Percentiles rank a stretch among this genome's conserved stretches.
Evolutionary conservation across 345 rosid species (phyloP).

Genomic region (Gossypium rotundifolium): DNA sequence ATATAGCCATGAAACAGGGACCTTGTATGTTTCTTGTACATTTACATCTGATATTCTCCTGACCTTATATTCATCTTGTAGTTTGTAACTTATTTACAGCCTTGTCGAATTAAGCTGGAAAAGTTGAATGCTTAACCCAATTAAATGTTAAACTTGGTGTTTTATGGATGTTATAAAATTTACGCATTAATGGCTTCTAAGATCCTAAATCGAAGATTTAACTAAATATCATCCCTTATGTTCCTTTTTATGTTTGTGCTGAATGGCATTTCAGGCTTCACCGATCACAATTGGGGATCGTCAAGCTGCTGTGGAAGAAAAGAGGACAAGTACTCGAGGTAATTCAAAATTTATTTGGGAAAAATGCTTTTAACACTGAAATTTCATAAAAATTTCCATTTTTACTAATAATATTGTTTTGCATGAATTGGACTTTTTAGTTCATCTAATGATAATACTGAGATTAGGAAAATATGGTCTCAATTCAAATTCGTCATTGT

Average conservation of each 20-base stretch:
- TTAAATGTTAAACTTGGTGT: neutral
- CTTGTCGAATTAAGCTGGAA: constrained; percentile 10
- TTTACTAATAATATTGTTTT: neutral
- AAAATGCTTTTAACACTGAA: neutral
- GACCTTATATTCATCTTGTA: neutral
- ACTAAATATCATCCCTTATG: neutral
- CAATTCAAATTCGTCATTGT: neutral
- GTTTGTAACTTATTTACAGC: neutral
- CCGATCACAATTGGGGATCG: constrained; percentile 43
- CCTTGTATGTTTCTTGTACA: neutral
- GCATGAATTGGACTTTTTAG: neutral
- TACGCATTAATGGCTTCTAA: neutral
- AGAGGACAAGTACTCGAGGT: constrained; percentile 57
- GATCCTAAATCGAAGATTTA: neutral
- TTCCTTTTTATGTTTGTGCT: neutral
- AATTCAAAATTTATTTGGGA: constrained; percentile 13
- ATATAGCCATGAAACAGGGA: neutral
- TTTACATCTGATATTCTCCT: neutral
- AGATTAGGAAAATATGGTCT: neutral
- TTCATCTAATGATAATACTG: neutral
- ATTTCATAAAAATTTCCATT: neutral
- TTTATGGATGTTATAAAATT: neutral
- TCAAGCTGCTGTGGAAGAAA: constrained; percentile 46
- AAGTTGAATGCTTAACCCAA: neutral
- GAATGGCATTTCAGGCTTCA: constrained; percentile 43